A percentile compares a stretch with the other conserved stretches of the same genome.
These are phyloP conservation scores for Suillus ampliporus DNA, from an alignment of 768 basidiomycete species.

Conservation along the genomic window DNA sequence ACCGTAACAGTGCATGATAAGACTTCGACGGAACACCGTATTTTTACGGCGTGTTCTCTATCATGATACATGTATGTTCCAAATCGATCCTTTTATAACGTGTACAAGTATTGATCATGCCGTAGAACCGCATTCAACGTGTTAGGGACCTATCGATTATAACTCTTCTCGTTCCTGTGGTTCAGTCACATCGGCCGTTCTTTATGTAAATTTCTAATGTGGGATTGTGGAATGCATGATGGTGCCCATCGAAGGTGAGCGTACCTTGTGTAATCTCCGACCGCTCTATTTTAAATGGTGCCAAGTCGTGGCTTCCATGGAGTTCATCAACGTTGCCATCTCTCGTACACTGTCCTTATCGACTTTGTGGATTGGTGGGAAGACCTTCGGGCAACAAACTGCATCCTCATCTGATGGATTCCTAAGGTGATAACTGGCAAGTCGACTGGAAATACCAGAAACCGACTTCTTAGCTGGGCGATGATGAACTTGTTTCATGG, in stretches of 20 bases:
- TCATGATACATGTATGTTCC: not conserved
- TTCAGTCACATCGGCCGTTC: not conserved
- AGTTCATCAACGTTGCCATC: not conserved
- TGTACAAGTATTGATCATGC: not conserved
- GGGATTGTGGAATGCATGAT: not conserved
- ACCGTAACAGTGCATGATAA: not conserved
- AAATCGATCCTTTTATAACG: not conserved
- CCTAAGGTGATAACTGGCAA: not conserved
- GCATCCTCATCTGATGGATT: conserved; percentile 6
- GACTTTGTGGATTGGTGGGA: conserved; percentile 26
- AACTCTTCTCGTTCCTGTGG: not conserved
- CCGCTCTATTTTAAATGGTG: conserved; percentile 1
- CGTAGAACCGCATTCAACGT: not conserved
- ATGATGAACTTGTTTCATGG: not conserved
- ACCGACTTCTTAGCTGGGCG: not conserved
- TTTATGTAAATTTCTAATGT: not conserved
- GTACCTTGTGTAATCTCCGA: not conserved
- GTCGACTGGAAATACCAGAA: not conserved
- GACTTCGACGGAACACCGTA: not conserved
- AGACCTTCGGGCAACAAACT: conserved; percentile 25
- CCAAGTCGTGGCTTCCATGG: not conserved
- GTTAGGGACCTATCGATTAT: not conserved
- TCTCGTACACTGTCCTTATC: not conserved
- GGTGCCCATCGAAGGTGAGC: not conserved
- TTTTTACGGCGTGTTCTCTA: not conserved